Percentiles rank a stretch among this genome's conserved stretches.
Conservation (phyloP, 2,329 filamentous ascomycete genomes). For the Fusarium sp. region DNA sequence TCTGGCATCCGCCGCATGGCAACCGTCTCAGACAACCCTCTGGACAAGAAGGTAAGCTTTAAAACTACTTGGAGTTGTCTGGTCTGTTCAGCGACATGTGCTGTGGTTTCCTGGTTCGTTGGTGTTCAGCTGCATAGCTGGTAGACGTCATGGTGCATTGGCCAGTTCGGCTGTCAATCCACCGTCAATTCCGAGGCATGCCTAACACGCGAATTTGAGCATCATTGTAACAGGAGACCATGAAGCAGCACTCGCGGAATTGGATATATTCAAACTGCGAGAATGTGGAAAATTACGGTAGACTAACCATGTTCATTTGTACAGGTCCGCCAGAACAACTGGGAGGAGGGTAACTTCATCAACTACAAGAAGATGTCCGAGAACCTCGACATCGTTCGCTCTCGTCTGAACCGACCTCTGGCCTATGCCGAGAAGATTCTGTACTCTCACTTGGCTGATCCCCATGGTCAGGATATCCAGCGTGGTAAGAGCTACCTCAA, state of each 20-base stretch:
- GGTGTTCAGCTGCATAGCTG: neutral
- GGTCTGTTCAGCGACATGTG: neutral
- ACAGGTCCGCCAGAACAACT: constrained; percentile 92
- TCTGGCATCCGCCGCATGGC: constrained; percentile 79
- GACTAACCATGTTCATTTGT: constrained; percentile 33
- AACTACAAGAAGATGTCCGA: constrained; percentile 99
- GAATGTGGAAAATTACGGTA: neutral
- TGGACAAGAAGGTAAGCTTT: constrained; percentile 82
- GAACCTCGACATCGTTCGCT: constrained; percentile 91
- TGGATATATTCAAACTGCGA: neutral
- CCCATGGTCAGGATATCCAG: constrained; percentile 95
- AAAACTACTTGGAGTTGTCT: neutral
- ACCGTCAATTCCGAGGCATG: constrained; percentile 11
- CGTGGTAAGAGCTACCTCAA: constrained; percentile 96
- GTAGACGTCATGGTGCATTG: constrained; percentile 30
- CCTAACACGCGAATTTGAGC: neutral
- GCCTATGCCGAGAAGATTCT: constrained; percentile 98
- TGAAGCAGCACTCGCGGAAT: neutral
- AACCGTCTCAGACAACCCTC: constrained; percentile 84
- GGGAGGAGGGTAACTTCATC: constrained; percentile 96
- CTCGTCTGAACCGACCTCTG: constrained; percentile 89
- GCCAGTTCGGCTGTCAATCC: constrained; percentile 17
- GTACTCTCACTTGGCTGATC: constrained; percentile 98
- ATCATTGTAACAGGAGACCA: neutral
- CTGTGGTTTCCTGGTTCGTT: neutral